Evolutionary conservation across 2,329 filamentous ascomycete species (phyloP).

Genomic region (Akanthomyces muscarius): DNA sequence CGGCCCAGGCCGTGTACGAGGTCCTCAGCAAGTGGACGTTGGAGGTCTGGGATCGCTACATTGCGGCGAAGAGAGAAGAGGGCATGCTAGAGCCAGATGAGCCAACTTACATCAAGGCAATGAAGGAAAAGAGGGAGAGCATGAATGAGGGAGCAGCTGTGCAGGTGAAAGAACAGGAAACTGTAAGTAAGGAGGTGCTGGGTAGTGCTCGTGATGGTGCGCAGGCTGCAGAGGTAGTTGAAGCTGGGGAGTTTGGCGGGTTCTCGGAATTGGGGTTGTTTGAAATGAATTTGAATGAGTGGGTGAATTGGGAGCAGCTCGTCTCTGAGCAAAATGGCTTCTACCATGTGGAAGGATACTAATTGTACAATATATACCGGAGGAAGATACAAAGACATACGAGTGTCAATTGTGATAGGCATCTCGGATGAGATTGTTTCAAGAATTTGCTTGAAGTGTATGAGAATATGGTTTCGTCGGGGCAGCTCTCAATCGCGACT

Average conservation of each 20-base stretch:
- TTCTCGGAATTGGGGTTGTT: slow-evolving; percentile 16
- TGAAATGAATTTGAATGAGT: slow-evolving; percentile 16
- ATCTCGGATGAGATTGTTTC: too few species aligned
- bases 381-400: too few species aligned
- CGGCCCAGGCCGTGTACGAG: slow-evolving; percentile 23
- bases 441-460: too few species aligned
- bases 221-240: not conserved
- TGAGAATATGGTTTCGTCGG: too few species aligned
- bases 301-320: slow-evolving; percentile 20
- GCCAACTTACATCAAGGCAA: slow-evolving; percentile 13
- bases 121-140: not conserved
- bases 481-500: too few species aligned
- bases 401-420: too few species aligned
- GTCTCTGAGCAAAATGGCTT: slow-evolving; percentile 6
- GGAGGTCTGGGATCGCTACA: slow-evolving; percentile 18
- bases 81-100: slow-evolving; percentile 6
- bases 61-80: not conserved
- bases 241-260: not conserved
- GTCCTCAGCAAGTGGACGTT: slow-evolving; percentile 17
- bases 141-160: not conserved
- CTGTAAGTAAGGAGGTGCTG: not conserved
- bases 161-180: not conserved
- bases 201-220: not conserved
- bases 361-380: not conserved
- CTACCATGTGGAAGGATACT: slow-evolving; percentile 4